These are phyloP conservation scores for Daucus carota DNA, from an alignment of 129 eudicot species.

Conservation along the genomic window DNA sequence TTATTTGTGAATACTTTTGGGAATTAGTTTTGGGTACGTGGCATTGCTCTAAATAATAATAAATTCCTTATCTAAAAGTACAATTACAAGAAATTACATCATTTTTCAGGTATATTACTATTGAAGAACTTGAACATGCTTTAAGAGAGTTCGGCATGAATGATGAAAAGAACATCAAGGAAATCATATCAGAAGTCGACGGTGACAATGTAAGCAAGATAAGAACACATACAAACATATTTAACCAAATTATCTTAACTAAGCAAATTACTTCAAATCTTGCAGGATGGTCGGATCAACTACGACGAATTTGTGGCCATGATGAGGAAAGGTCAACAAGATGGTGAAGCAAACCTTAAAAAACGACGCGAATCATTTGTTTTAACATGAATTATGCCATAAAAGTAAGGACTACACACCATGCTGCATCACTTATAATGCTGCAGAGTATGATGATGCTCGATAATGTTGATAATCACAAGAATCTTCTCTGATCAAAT, in stretches of 20 bases:
- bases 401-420: background rate
- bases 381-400: background rate
- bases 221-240: background rate
- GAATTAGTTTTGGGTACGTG: too few species aligned
- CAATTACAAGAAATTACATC: too few species aligned
- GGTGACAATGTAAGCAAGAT: slow-evolving; percentile 55
- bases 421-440: background rate
- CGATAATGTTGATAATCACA: background rate
- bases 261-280: background rate
- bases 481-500: background rate
- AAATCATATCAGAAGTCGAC: slow-evolving; percentile 67
- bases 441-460: background rate
- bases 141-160: slow-evolving; percentile 61
- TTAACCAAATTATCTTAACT: background rate
- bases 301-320: slow-evolving; percentile 89
- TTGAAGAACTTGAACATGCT: slow-evolving; percentile 78
- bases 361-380: slow-evolving; percentile 41
- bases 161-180: slow-evolving; percentile 58
- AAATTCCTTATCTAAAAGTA: too few species aligned
- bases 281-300: slow-evolving; percentile 87
- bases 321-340: slow-evolving; percentile 77
- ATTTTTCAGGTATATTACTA: slow-evolving; percentile 53
- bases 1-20: too few species aligned
- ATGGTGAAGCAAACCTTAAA: slow-evolving; percentile 49
- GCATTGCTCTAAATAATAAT: too few species aligned